Evolutionary conservation across 345 rosid genomes (phyloP), one percentile per base, ranked within the genome.

Genomic region (Chamaenerion angustifolium): DNA sequence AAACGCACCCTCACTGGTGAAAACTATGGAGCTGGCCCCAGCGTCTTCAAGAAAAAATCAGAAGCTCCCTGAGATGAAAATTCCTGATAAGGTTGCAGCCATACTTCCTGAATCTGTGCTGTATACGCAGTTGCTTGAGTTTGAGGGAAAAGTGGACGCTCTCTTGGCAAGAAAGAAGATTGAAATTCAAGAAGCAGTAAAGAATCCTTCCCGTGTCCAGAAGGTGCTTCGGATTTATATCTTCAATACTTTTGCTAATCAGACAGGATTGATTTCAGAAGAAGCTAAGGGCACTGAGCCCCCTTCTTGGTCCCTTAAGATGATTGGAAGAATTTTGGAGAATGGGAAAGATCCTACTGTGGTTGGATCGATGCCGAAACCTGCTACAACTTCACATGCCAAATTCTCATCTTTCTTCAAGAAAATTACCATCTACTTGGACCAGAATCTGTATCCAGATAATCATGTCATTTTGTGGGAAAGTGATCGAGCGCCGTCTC

Each of bases 21-120:
- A 61, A 49, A 61, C 54, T 1, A 55, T 61, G 65, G 65, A 61
- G 65, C 56, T 61, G 18, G 43, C 65, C 41, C 65, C 65, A 1
- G 9, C 46, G 0, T 54, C 50, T 42, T 46, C 59, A 5, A 48
- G 59, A 45, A 61, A 55, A 50, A 61, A 61, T 49, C 51, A 37
- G 44, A 61, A 55, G 59, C 40, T 43, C 14, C 50, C 55, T n/a
- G 65, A 48, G 55, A 61, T 45, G 37, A 49, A 49, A 43, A 45
- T 61, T 48, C 60, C 65, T 0, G 13, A 50, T 11, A 55, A 49
- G 43, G 59, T 55, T 15, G 55, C 65, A n/a, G 53, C 60, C 13
- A 40, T 12, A 18, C 31, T 61, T 21, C 65, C 65, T 0, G 65
- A 61, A 42, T 61, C 65, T 40, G 59, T 59, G 16, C 48, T 55